Evolutionary conservation across 1,284 basidiomycete species (phyloP), one percentile per base, ranked within the genome.

Genomic region (Cryptococcus sp.): DNA sequence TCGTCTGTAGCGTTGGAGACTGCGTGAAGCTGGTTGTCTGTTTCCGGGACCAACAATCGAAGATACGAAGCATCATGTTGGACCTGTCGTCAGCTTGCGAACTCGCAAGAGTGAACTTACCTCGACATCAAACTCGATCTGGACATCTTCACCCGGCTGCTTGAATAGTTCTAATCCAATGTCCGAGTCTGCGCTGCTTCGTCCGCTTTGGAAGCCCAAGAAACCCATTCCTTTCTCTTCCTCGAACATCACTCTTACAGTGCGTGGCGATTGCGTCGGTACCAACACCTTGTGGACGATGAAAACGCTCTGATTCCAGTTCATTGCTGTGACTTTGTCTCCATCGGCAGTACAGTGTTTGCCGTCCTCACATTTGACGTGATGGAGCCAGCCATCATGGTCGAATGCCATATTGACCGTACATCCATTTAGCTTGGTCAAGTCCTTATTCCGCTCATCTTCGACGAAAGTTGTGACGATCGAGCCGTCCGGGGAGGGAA

Each of bases 331-430:
- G 6, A 75, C 67, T 52, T 70, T 69, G 3, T 62, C 55, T 17
- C 59, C 63, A 50, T 75, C 68, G 10, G 68, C 67, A 3, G 46
- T 46, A 51, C 75, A 74, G 46, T 66, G 60, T 51, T 64, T 63
- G 15, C 69, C 72, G 58, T 74, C 69, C 48, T 69, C 61, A 58
- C 75, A 77, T 57, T 76, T 78, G 52, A 78, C 37, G 57, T 76
- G 72, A 52, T 74, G 69, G 16, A 78, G 43, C 50, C 59, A 73
- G 3, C 72, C 74, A 3, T 67, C 61, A 47, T 77, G 69, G 50
- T 72, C 59, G 50, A 76, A 74, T 3, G 64, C 75, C 25, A 78
- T 59, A 51, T 75, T 73, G 47, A 76, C 73, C 7, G 68, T 68
- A 58, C 77, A 78, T 44, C 70, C 69, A 49, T 73, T 57, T 43